A percentile compares a stretch with the other conserved stretches of the same genome.
Evolutionary conservation across 768 basidiomycete species (phyloP).

Genomic region (Serendipita vermifera): DNA sequence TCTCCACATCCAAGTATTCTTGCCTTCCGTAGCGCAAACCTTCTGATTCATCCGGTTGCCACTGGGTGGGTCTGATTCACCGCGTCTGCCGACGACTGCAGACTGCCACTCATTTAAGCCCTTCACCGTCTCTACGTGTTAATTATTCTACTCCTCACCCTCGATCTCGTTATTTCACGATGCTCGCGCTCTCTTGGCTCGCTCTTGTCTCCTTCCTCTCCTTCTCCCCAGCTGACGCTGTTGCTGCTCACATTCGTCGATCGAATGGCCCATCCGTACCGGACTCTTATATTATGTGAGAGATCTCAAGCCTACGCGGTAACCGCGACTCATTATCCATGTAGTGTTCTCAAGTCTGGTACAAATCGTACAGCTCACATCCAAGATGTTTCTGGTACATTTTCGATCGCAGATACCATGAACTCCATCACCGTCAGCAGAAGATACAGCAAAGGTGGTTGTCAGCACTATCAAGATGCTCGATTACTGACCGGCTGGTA

Average conservation of each 20-base stretch:
- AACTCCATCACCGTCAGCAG: not conserved
- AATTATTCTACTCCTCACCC: not conserved
- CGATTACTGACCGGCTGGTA: not conserved
- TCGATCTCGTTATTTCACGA: not conserved
- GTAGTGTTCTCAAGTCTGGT: not conserved
- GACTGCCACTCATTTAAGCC: not conserved
- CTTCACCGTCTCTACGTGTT: not conserved
- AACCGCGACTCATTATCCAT: not conserved
- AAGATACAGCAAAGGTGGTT: not conserved
- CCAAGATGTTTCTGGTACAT: not conserved
- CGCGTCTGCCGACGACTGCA: not conserved
- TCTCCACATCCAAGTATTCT: not conserved
- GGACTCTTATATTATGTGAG: constrained; percentile 6
- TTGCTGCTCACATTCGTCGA: not conserved
- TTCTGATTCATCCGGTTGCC: not conserved
- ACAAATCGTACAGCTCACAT: not conserved
- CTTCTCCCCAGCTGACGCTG: not conserved
- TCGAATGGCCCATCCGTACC: not conserved
- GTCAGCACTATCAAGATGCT: not conserved
- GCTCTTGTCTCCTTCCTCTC: not conserved
- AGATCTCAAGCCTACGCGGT: no score
- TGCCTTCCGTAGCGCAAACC: not conserved
- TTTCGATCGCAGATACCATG: not conserved
- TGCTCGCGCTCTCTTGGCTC: not conserved
- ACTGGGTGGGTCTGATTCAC: not conserved